Base-by-base conservation (phyloP, 306 rosid species). In the Ochetophila trinervis region DNA sequence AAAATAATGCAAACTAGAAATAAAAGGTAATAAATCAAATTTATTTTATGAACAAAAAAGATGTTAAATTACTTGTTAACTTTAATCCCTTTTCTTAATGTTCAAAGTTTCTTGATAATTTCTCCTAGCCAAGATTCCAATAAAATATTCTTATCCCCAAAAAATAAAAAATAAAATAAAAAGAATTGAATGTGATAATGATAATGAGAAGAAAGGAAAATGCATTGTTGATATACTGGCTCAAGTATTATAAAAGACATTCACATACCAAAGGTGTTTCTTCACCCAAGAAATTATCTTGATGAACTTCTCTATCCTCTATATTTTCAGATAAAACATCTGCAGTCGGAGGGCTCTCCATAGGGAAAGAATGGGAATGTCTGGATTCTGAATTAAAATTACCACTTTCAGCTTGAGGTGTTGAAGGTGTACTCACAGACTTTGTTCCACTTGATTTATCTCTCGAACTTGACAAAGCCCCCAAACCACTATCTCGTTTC, bases 371-470 rank as follows among this genome's bases (percentile, higher is more conserved):
- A 80, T 79, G 86, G 30, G 94, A 87, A 65, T 77, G 77, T 74
- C 96, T 83, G 58, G 90, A 75, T 55, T 87, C 98, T 51, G 78
- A 53, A 57, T 81, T 86, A 71, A 66, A 71, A 79, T 86, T 84
- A 23, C 79, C 78, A 59, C 74, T 81, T 82, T 87, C 97, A 60
- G 87, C 88, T 76, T 83, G 97, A 73, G 98, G 97, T 48, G 98
- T 93, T 51, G 98, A 90, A 65, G 98, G 97, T 42, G 87, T 83
- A 76, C 96, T 87, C 35, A 76, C 57, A 68, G 98, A 89, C 80
- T 85, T 90, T 47, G 86, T 89, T 70, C 96, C 98, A 74, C 96
- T 90, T 35, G 94, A 93, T 84, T 80, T 90, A 73, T 93, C 98
- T 72, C 96, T 90, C 5, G 82, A 61, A 80, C 82, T 85, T 60